Evolutionary conservation across 768 basidiomycete species (phyloP), one percentile per base, ranked within the genome.

Genomic region (Trichaptum fuscoviolaceum): DNA sequence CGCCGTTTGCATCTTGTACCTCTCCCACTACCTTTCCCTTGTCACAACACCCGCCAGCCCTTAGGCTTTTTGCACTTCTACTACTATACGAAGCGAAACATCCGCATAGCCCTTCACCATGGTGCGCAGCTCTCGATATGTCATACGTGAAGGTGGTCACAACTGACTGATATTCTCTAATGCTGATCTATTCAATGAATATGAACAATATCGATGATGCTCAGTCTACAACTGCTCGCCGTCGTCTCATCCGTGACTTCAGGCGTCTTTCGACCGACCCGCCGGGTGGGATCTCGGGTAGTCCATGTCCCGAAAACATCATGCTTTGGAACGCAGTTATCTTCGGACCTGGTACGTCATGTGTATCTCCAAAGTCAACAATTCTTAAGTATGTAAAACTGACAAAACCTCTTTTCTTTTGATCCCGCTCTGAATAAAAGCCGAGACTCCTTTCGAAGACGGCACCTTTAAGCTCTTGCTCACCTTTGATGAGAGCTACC

Each of bases 251-350:
- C 69, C 91, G 97, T 66, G 97, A 99, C 79, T 99, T 99, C 80
- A 99, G 97, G 80, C 85, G 94, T 26, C 85, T 99, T 58, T 93
- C 94, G 60, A 89, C 89, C 25, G 97, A 99, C 74, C 96, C 96
- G 4, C 97, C 97, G 0, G 90, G 92, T 64, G 97, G 97, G 7
- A 95, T 99, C 70, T 96, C 94, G 4, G 97, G 96, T 17, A 96
- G 94, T 73, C 96, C 97, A 74, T 95, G 94, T 74, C 90, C 94
- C 1, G 97, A 99, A 75, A 99, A 99, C 76, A 97, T 99, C 77
- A 97, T 99, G 95, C 84, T 98, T 18, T 99, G 97, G 97, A 99
- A 99, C 73, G 97, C 97, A 1, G 97, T 99, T 66, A 99, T 99
- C 69, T 99, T 99, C 74, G 97, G 97, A 2, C 97, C 97, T 77